Conservation (phyloP, 176 grass and related monocot species). For the Hordeum vulgare region DNA sequence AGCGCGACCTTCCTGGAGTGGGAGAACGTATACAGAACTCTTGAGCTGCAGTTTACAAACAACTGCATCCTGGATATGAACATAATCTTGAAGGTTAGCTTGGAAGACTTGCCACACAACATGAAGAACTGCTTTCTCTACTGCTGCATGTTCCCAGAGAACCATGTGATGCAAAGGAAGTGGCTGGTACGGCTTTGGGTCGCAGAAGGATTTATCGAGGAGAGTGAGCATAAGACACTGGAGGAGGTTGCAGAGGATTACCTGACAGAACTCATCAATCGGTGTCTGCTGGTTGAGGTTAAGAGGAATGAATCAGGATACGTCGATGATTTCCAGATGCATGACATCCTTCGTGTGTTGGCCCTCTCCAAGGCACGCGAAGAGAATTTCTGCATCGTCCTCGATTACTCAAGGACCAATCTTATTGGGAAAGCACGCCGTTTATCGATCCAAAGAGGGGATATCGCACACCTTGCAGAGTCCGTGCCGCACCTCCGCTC, state of each 20-base stretch:
- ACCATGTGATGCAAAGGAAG: constrained; percentile 32
- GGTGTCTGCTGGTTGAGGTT: background rate
- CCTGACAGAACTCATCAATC: constrained; percentile 13
- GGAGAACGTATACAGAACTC: constrained; percentile 21
- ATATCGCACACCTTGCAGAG: constrained; percentile 10
- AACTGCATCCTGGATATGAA: constrained; percentile 25
- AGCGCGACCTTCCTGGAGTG: constrained; percentile 22
- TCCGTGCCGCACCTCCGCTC: constrained; percentile 20
- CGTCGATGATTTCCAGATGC: constrained; percentile 6
- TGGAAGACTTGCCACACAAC: constrained; percentile 34
- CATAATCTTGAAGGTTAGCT: constrained; percentile 37
- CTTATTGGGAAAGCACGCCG: constrained; percentile 14
- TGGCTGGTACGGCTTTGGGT: constrained; percentile 36
- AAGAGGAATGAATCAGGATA: constrained; percentile 11
- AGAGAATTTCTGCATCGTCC: constrained; percentile 3
- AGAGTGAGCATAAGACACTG: background rate
- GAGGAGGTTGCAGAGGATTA: constrained; percentile 18
- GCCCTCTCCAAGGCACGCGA: constrained; percentile 16
- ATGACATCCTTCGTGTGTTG: constrained; percentile 20
- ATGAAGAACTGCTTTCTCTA: constrained; percentile 51
- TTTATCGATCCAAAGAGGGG: constrained; percentile 26
- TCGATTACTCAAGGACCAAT: constrained; percentile 9
- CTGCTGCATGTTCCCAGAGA: constrained; percentile 45
- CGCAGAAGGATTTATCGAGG: constrained; percentile 35
- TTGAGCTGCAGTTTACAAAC: constrained; percentile 21